These are phyloP conservation scores for Vitellaria paradoxa DNA, from an alignment of 179 eudicot genomes.

Conservation along the genomic window DNA sequence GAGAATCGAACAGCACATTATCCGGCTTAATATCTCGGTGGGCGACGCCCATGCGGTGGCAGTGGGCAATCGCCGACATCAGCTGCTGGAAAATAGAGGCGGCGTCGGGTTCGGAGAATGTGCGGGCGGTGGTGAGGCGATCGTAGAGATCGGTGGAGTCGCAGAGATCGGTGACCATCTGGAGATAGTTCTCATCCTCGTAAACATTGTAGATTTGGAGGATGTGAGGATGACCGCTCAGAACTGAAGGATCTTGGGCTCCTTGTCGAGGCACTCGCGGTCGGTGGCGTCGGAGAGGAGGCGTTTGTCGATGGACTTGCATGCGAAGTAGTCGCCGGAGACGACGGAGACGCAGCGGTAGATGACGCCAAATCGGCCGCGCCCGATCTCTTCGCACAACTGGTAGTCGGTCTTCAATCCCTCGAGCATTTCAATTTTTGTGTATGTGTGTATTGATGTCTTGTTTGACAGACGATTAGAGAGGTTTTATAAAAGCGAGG, in stretches of 20 bases:
- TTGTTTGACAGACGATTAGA: too few relatives aligned
- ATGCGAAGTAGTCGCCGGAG: conserved; percentile 43
- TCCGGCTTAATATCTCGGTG: conserved; percentile 92
- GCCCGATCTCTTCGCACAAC: conserved; percentile 80
- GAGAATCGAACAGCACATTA: conserved; percentile 60
- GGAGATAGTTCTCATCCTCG: conserved; percentile 65
- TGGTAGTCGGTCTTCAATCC: conserved; percentile 58
- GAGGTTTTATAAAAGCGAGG: too few relatives aligned
- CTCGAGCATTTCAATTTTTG: conserved; percentile 35
- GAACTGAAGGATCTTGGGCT: conserved; percentile 72
- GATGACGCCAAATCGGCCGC: conserved; percentile 84
- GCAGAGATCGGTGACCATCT: conserved; percentile 74
- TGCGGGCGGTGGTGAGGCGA: conserved; percentile 30
- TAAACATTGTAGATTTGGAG: conserved; percentile 47
- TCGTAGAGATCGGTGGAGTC: conserved; percentile 50
- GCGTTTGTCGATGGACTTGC: conserved; percentile 65
- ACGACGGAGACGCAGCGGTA: conserved; percentile 59
- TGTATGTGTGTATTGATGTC: neutral
- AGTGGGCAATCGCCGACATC: conserved; percentile 49
- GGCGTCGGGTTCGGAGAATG: conserved; percentile 55
- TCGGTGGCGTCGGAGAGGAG: conserved; percentile 55
- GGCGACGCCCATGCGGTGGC: conserved; percentile 64
- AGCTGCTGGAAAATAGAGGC: conserved; percentile 39
- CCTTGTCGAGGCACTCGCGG: conserved; percentile 64
- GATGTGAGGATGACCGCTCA: conserved; percentile 55